Base-by-base conservation (phyloP, 805 yeast genomes). In the Hanseniaspora opuntiae region DNA sequence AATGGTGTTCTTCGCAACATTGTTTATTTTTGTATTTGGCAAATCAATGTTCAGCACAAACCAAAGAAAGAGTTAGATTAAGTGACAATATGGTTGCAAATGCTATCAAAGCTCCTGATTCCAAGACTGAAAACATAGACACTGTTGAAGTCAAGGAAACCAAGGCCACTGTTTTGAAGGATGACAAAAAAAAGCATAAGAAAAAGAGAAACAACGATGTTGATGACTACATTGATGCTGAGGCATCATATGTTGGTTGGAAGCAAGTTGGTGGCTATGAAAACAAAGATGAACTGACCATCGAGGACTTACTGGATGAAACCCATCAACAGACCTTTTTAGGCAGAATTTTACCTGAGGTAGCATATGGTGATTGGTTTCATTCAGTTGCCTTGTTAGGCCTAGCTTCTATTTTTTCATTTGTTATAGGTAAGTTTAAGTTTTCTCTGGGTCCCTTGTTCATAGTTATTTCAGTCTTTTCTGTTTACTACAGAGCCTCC, bases 301-400 rank as follows among this genome's bases (percentile, higher is more conserved):
- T 67, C 12, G 85, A 82, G 37, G 95, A 86, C 64, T 85, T 82
- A 60, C 70, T 81, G 54, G 74, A 77, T 57, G 96, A 88, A 65
- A 70, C 88, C 59, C 74, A 82, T 24, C 75, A 77, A 24, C 80
- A 87, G 20, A 86, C 97, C 0, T 62, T 84, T 36, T 32, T 53
- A 10, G 96, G 88, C 62, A 74, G 77, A 55, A 77, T 82, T 61
- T 69, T 93, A 52, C 94, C 94, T 8, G 83, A 86, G 30, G 72
- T 69, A 37, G 76, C 79, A 16, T 86, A 84, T 61, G 98, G 98
- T 52, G 97, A 93, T 64, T 93, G 98, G 98, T 93, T 83, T 64
- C 97, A 93, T 66, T 82, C 83, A 51, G 81, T 82, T n/a, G 96
- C 78, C 0, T 74, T 81, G 37, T 70, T 87, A 55, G 71, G 84